Conservation (phyloP, 1,284 basidiomycete genomes). For the Ganoderma sinense region DNA sequence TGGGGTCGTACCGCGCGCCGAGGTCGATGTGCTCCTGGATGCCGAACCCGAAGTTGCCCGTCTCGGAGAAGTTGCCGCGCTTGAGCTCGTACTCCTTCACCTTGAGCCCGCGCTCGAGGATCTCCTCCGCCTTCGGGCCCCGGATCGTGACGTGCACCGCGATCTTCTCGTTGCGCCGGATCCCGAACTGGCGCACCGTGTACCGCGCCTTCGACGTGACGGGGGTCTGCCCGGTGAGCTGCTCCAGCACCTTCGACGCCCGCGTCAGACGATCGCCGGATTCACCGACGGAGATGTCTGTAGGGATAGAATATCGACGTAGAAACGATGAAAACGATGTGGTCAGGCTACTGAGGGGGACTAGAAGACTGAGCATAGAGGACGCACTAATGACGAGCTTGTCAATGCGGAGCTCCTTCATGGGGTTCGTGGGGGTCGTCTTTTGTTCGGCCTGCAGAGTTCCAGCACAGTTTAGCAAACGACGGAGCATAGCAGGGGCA, state of each 20-base stretch:
- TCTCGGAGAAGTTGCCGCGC: constrained; percentile 95
- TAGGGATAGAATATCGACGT: constrained; percentile 13
- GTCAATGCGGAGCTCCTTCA: constrained; percentile 97
- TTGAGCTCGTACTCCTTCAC: constrained; percentile 99
- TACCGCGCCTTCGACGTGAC: constrained; percentile 99
- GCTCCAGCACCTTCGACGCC: constrained; percentile 99
- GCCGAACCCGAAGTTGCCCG: constrained; percentile 98
- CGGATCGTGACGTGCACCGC: constrained; percentile 99
- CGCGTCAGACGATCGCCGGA: constrained; percentile 99
- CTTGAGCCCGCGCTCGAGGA: constrained; percentile 98
- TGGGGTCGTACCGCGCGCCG: constrained; percentile 97
- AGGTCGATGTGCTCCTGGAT: constrained; percentile 99
- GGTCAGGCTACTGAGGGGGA: not conserved
- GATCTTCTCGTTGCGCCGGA: constrained; percentile 99
- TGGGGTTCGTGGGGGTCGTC: constrained; percentile 89
- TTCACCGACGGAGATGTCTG: constrained; percentile 99
- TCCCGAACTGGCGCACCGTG: constrained; percentile 99
- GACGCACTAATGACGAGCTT: constrained; percentile 99
- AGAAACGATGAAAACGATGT: not conserved
- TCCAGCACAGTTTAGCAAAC: constrained; percentile 19
- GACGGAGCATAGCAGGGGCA: not conserved
- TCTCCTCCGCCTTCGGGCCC: constrained; percentile 99
- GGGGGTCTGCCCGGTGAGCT: constrained; percentile 99
- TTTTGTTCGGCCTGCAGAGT: constrained; percentile 82
- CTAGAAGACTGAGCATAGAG: constrained; percentile 5